phyloP scores from a whole-genome alignment of 805 yeast species.

The Metschnikowia baotianmanensis region DNA sequence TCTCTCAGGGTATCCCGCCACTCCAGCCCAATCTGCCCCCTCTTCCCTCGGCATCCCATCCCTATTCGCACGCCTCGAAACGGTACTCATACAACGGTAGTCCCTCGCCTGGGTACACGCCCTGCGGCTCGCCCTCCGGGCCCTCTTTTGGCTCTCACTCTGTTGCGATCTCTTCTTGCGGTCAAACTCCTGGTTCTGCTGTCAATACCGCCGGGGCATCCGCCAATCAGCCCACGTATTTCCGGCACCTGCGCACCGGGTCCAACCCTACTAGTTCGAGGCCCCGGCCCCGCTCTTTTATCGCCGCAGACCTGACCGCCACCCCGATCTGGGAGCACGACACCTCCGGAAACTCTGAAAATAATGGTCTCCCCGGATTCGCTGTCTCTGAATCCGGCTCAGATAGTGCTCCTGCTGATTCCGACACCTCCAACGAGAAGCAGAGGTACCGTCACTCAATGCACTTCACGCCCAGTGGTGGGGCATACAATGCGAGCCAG shows the following conservation, averaged over 20 bases:
- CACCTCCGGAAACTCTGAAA: neutral
- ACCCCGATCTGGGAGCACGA: constrained; percentile 31
- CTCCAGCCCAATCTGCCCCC: neutral
- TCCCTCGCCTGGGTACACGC: too few relatives aligned
- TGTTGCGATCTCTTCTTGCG: too few relatives aligned
- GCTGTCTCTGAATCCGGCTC: too few relatives aligned
- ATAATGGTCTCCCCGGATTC: too few relatives aligned
- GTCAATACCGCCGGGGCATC: constrained; percentile 14
- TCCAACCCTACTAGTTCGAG: constrained; percentile 14
- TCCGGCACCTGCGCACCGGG: constrained; percentile 14
- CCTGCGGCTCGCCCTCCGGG: too few relatives aligned
- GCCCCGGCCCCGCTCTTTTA: constrained; percentile 36
- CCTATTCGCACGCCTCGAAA: constrained; percentile 3
- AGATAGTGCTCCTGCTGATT: too few relatives aligned
- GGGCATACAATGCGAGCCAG: too few relatives aligned
- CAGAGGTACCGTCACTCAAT: constrained; percentile 24
- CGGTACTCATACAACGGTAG: too few relatives aligned
- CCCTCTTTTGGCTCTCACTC: too few relatives aligned
- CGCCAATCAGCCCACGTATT: constrained; percentile 17
- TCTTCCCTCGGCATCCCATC: neutral
- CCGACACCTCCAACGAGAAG: too few relatives aligned
- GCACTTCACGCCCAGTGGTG: constrained; percentile 14
- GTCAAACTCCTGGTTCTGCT: too few relatives aligned
- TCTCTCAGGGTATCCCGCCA: too few relatives aligned
- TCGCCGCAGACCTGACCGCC: constrained; percentile 27